Conservation (phyloP, 2,329 filamentous ascomycete genomes). For the Alternaria ethzedia region DNA sequence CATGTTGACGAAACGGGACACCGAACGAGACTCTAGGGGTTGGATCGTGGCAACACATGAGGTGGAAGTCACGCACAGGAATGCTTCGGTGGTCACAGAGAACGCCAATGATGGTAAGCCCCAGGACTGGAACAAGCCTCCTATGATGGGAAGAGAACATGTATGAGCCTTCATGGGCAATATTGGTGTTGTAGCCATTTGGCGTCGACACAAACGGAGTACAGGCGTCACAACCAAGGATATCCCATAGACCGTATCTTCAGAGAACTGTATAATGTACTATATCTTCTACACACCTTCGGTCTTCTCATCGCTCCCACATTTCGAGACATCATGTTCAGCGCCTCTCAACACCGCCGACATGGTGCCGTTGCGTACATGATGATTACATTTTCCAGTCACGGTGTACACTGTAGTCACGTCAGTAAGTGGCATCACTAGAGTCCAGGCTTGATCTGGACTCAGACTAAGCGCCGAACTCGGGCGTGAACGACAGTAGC, state of each 20-base stretch:
- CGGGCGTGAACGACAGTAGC: not conserved
- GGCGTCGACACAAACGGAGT: not conserved
- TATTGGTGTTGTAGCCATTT: not conserved
- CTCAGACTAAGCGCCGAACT: not conserved
- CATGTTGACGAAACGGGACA: not conserved
- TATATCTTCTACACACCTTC: not conserved
- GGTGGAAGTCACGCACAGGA: conserved; percentile 1
- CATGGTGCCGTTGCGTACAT: no score
- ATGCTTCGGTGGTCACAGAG: not conserved
- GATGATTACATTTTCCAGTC: not conserved
- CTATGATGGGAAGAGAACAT: conserved; percentile 14
- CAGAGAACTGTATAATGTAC: not conserved
- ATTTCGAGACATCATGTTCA: not conserved
- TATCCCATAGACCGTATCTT: not conserved
- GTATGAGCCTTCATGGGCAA: conserved; percentile 3
- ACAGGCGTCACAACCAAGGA: not conserved
- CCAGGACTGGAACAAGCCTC: conserved; percentile 15
- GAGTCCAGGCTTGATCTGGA: not conserved
- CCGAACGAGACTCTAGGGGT: conserved; percentile 3
- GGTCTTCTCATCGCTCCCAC: not conserved
- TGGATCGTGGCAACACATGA: conserved; percentile 13
- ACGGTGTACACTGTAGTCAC: not conserved
- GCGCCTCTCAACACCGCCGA: not conserved
- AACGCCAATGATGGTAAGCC: not conserved
- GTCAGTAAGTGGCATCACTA: not conserved